Conservation (phyloP, 176 grass and related monocot genomes). For the Puya raimondii region DNA sequence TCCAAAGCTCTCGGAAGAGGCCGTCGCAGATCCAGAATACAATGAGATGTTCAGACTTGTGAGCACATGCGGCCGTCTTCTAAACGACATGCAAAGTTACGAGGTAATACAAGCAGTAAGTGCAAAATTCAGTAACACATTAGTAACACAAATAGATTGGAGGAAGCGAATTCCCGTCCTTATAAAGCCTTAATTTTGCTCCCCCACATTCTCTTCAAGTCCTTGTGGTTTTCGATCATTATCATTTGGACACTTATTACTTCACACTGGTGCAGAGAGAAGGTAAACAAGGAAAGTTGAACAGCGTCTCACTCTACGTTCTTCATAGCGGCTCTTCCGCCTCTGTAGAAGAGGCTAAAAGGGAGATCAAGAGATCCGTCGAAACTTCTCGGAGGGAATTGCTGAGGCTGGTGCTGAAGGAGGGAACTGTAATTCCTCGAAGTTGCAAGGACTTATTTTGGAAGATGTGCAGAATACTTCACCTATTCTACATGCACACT, state of each 20-base stretch:
- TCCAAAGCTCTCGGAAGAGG: conserved; percentile 21
- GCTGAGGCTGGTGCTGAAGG: conserved; percentile 5
- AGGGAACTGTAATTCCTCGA: conserved; percentile 14
- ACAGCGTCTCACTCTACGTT: neutral
- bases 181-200: neutral
- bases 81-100: conserved; percentile 50
- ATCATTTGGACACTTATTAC: neutral
- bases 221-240: neutral
- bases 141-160: neutral
- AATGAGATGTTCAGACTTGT: conserved; percentile 39
- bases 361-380: neutral
- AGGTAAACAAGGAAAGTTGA: conserved; percentile 11
- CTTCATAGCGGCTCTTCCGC: neutral
- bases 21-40: conserved; percentile 34
- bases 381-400: neutral
- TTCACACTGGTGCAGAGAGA: conserved; percentile 12
- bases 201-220: neutral
- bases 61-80: conserved; percentile 48
- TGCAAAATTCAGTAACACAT: neutral
- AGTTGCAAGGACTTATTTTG: conserved; percentile 23
- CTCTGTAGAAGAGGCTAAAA: conserved; percentile 9
- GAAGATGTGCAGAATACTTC: conserved; percentile 6
- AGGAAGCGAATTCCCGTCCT: neutral
- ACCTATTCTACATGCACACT: conserved; percentile 15
- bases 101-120: conserved; percentile 25